Conservation (phyloP, 306 rosid species). For the Trifolium subterraneum region DNA sequence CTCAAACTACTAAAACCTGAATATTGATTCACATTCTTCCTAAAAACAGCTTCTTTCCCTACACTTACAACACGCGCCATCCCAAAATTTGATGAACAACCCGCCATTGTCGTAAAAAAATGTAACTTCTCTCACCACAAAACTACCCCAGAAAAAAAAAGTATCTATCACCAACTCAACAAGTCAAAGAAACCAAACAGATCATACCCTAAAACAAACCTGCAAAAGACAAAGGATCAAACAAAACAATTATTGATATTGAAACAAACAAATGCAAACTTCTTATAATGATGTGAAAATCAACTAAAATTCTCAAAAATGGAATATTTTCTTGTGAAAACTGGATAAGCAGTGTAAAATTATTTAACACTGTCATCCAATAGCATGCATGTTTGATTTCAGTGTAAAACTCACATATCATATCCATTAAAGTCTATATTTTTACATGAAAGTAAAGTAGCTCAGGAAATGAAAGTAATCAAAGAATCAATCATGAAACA, state of each 20-base stretch:
- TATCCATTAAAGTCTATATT: not conserved
- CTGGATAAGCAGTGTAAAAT: no score
- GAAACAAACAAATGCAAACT: conserved; percentile 33
- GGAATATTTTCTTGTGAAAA: not conserved
- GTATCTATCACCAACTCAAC: conserved; percentile 13
- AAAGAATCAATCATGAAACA: conserved; percentile 10
- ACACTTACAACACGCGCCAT: conserved; percentile 44
- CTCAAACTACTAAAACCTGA: conserved; percentile 45
- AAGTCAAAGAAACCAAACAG: conserved; percentile 15
- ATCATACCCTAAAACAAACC: conserved; percentile 28
- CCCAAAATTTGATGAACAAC: conserved; percentile 56
- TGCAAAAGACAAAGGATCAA: conserved; percentile 10
- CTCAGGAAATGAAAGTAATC: conserved; percentile 22
- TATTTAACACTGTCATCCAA: no score
- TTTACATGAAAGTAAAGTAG: not conserved
- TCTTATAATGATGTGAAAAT: conserved; percentile 8
- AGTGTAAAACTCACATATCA: no score
- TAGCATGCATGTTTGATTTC: no score
- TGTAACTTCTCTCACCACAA: conserved; percentile 27
- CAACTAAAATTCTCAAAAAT: conserved; percentile 15
- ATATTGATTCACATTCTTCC: conserved; percentile 50
- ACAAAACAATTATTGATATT: not conserved
- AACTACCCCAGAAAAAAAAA: conserved; percentile 31
- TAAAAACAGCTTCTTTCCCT: conserved; percentile 52
- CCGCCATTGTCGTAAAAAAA: conserved; percentile 53